A percentile compares a stretch with the other conserved stretches of the same genome.
Evolutionary conservation across 2,329 filamentous ascomycete genomes (phyloP).

Genomic region (Penicillium polonicum): DNA sequence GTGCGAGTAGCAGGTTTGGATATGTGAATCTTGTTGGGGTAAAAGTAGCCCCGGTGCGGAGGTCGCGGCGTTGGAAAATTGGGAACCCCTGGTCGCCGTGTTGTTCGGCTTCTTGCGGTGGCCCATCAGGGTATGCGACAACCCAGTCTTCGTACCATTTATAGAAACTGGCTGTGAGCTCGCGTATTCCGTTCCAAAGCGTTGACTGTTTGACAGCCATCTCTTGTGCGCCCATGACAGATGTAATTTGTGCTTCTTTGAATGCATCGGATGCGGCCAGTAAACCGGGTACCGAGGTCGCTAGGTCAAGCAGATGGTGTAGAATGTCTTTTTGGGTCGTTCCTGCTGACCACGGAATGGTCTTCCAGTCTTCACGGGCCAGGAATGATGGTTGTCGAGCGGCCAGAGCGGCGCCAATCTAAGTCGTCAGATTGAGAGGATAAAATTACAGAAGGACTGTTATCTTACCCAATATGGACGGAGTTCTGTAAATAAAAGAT

Average conservation of each 20-base stretch:
- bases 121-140: slow-evolving; percentile 32
- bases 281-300: slow-evolving; percentile 35
- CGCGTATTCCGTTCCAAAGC: slow-evolving; percentile 37
- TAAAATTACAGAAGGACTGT: neutral
- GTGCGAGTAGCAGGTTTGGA: slow-evolving; percentile 37
- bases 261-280: slow-evolving; percentile 35
- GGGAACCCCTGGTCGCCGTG: slow-evolving; percentile 31
- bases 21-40: slow-evolving; percentile 34
- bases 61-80: slow-evolving; percentile 34
- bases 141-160: slow-evolving; percentile 36
- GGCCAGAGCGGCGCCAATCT: slow-evolving; percentile 35
- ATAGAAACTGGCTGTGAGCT: slow-evolving; percentile 32
- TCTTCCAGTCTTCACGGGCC: slow-evolving; percentile 40
- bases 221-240: slow-evolving; percentile 31
- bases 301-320: slow-evolving; percentile 39
- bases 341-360: slow-evolving; percentile 39
- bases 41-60: slow-evolving; percentile 34
- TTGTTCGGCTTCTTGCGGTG: slow-evolving; percentile 28
- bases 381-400: slow-evolving; percentile 37
- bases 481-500: slow-evolving; percentile 40
- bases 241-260: slow-evolving; percentile 22
- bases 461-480: slow-evolving; percentile 41
- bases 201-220: slow-evolving; percentile 33
- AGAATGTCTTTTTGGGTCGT: slow-evolving; percentile 39
- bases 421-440: neutral